phyloP scores from a whole-genome alignment of 2,329 filamentous ascomycete species.

The Colletotrichum sp. region DNA sequence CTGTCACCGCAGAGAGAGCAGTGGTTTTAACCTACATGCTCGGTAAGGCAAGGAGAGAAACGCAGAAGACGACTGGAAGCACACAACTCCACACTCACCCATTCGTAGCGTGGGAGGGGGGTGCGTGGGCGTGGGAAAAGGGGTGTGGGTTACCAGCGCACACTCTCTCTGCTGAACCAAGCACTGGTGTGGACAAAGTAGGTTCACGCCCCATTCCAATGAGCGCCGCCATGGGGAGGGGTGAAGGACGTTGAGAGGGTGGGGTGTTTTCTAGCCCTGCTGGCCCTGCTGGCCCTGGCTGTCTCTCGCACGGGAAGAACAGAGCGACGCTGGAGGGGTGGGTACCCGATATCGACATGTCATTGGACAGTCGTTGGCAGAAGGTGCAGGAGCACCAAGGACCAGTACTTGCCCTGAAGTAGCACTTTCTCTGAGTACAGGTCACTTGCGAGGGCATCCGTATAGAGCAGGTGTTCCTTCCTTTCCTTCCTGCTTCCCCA shows the following conservation, averaged over 20 bases:
- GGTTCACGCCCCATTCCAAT: background rate
- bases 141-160: background rate
- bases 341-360: background rate
- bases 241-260: background rate
- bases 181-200: background rate
- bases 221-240: background rate
- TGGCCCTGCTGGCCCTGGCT: background rate
- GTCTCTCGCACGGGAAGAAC: slow-evolving; percentile 4
- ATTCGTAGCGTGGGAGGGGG: background rate
- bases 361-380: background rate
- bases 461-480: background rate
- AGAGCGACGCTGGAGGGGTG: background rate
- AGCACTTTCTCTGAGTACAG: background rate
- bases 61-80: background rate
- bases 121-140: background rate
- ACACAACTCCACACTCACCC: background rate
- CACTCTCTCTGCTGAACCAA: background rate
- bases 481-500: background rate
- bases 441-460: background rate
- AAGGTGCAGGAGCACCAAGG: background rate
- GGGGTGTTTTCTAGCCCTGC: slow-evolving; percentile 12
- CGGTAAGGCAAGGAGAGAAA: background rate
- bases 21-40: background rate
- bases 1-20: background rate
- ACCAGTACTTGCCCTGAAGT: background rate